Evolutionary conservation across 345 rosid species (phyloP).

Genomic region (Lepidium sativum): DNA sequence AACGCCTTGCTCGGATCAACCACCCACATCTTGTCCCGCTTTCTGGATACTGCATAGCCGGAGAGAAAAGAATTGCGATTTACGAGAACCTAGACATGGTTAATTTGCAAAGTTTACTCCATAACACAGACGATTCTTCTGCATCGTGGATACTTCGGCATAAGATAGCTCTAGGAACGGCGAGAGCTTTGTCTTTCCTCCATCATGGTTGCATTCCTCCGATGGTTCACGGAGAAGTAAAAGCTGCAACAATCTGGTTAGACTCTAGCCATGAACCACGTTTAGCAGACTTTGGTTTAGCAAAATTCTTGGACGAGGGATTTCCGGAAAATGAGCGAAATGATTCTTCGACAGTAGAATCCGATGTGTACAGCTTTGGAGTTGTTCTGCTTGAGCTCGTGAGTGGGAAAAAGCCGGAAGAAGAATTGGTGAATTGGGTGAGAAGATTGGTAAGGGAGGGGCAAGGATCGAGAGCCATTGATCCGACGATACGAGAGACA

Average conservation of each 20-base stretch:
- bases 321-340: slow-evolving; percentile 38
- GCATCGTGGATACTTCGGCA: slow-evolving; percentile 75
- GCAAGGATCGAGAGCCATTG: slow-evolving; percentile 47
- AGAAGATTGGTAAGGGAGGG: slow-evolving; percentile 59
- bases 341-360: slow-evolving; percentile 49
- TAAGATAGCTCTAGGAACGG: slow-evolving; percentile 77
- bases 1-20: slow-evolving; percentile 72
- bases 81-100: slow-evolving; percentile 81
- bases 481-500: slow-evolving; percentile 47
- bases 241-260: slow-evolving; percentile 66
- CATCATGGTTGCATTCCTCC: slow-evolving; percentile 96
- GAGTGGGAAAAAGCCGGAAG: slow-evolving; percentile 60
- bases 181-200: slow-evolving; percentile 82
- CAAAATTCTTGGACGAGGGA: slow-evolving; percentile 59
- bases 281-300: slow-evolving; percentile 75
- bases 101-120: slow-evolving; percentile 63
- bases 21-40: slow-evolving; percentile 83
- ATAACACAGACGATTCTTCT: slow-evolving; percentile 32
- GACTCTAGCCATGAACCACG: slow-evolving; percentile 76
- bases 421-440: slow-evolving; percentile 68
- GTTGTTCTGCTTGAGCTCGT: slow-evolving; percentile 76
- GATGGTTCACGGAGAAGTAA: slow-evolving; percentile 74
- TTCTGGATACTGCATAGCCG: slow-evolving; percentile 75
- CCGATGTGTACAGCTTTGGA: slow-evolving; percentile 85
- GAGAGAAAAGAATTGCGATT: slow-evolving; percentile 79